Base-by-base conservation (phyloP, 2,329 filamentous ascomycete species). In the Huntiella decipiens region DNA sequence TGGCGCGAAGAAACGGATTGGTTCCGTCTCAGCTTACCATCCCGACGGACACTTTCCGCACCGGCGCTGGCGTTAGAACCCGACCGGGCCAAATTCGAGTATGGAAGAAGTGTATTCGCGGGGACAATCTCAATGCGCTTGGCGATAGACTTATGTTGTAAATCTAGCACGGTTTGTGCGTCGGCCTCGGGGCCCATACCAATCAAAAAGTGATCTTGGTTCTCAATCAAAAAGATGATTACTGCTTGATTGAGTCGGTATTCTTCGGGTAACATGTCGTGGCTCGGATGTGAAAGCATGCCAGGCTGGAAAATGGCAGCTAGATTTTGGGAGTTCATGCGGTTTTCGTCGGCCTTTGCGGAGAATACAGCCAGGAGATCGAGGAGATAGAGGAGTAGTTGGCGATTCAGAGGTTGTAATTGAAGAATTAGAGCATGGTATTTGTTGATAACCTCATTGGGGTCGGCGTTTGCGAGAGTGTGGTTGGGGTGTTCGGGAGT, bases 111-210 rank as follows among this genome's bases (percentile, higher is more conserved):
- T 15, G 16, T 58, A 34, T 69, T 66, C 59, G 61, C 53, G 13
- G 31, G 31, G 4, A 46, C 44, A 35, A 49, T 31, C 8, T 50
- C 53, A 12, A 49, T 45, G 22, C 34, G 38, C 56, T 61, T 54
- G 60, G 69, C 72, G 3, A 80, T 80, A 47, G 82, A 83, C 56
- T 87, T 78, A 4, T 28, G 22, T 52, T 77, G 68, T 38, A 79
- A 71, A 54, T 74, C 71, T 54, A 73, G 66, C 53, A 72, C 71
- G 1, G 74, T 79, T 57, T 72, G 78, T 57, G 92, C 84, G 57
- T 95, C 87, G n/a, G 87, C 83, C n/a, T 77, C 87, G n/a, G 87
- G 95, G 38, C 91, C 91, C 91, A 98, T 98, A 46, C 91, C 91
- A 52, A 98, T 92, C 53, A 98, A 67, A 67, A 98, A 98, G 61